phyloP scores from a whole-genome alignment of 495 filamentous ascomycete genomes.

The Penicillium cataractarum region DNA sequence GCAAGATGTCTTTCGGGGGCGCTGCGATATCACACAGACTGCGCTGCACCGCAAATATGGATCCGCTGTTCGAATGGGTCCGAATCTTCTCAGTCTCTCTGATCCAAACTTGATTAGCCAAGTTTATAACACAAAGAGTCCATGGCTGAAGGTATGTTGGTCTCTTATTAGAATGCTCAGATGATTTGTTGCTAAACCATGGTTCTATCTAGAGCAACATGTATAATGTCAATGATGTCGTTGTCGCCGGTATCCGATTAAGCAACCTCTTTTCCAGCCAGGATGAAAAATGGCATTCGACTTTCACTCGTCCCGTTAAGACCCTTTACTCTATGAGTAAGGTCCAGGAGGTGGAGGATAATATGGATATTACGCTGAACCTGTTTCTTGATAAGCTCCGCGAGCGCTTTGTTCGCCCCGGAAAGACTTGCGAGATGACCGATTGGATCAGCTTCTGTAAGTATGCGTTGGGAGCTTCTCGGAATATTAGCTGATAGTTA shows the following conservation, averaged over 20 bases:
- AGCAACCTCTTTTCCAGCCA: conserved; percentile 35
- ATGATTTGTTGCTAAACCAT: not conserved
- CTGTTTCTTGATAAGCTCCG: conserved; percentile 31
- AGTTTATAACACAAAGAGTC: conserved; percentile 35
- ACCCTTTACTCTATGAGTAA: conserved; percentile 34
- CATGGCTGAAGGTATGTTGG: conserved; percentile 36
- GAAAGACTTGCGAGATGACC: conserved; percentile 25
- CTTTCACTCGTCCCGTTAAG: conserved; percentile 30
- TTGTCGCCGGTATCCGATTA: conserved; percentile 24
- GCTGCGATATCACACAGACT: conserved; percentile 31
- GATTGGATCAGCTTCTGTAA: conserved; percentile 27
- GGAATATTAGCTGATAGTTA: not conserved
- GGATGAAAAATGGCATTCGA: conserved; percentile 38
- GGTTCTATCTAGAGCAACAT: conserved; percentile 27
- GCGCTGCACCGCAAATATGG: conserved; percentile 41
- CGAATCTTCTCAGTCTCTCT: conserved; percentile 40
- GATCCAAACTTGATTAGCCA: conserved; percentile 37
- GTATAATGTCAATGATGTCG: conserved; percentile 35
- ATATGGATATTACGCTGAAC: conserved; percentile 31
- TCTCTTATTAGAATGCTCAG: not conserved
- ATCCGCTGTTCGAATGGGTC: conserved; percentile 39
- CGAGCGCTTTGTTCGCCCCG: conserved; percentile 23
- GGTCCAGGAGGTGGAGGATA: conserved; percentile 31
- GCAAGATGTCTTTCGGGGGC: conserved; percentile 29
- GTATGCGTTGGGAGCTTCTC: not conserved